phyloP scores from a whole-genome alignment of 2,329 filamentous ascomycete species.

The Aspergillus terreus region DNA sequence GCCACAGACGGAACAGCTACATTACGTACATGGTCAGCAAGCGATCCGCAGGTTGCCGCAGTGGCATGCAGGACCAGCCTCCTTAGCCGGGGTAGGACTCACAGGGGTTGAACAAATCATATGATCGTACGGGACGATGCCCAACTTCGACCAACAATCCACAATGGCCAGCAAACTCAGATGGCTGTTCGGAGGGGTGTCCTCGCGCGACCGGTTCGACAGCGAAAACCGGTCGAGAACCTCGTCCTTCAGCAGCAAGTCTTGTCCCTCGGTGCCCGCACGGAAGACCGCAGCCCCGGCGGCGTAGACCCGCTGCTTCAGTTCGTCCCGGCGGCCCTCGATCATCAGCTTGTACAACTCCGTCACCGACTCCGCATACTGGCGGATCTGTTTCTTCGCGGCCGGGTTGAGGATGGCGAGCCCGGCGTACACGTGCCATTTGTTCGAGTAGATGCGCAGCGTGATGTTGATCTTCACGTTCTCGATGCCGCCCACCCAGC shows the following conservation, averaged over 20 bases:
- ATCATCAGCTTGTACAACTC: constrained; percentile 97
- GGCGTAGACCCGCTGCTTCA: constrained; percentile 70
- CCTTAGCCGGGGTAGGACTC: constrained; percentile 26
- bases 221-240: constrained; percentile 87
- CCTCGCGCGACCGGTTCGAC: constrained; percentile 62
- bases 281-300: constrained; percentile 72
- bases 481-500: constrained; percentile 94
- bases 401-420: constrained; percentile 95
- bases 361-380: constrained; percentile 89
- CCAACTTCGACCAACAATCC: constrained; percentile 93
- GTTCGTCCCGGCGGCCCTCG: constrained; percentile 71
- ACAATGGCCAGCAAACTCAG: constrained; percentile 92
- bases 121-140: constrained; percentile 95
- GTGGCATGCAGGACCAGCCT: background rate
- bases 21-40: constrained; percentile 1
- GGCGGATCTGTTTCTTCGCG: constrained; percentile 84
- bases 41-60: background rate
- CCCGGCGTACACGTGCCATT: constrained; percentile 99
- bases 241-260: constrained; percentile 71
- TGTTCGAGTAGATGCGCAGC: constrained; percentile 94
- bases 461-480: constrained; percentile 99
- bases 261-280: constrained; percentile 49
- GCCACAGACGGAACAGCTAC: constrained; percentile 85
- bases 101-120: constrained; percentile 98
- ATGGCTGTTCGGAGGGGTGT: constrained; percentile 80